Base-by-base conservation (phyloP, 495 filamentous ascomycete species). In the Paragyromitra xinjiangensis region DNA sequence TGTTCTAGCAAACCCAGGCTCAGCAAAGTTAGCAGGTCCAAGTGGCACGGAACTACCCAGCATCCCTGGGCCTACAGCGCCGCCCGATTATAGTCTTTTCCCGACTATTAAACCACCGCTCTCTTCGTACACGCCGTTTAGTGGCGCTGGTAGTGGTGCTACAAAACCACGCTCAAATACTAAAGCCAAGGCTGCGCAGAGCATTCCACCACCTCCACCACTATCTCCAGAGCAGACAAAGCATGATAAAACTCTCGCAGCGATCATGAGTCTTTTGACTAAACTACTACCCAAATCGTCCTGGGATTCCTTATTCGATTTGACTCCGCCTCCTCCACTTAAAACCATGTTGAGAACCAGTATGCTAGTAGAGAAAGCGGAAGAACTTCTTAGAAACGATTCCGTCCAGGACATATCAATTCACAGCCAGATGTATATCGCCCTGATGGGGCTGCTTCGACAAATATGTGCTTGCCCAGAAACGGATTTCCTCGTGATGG, bases 381-480 rank as follows among this genome's bases (percentile, higher is more conserved):
- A 77, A 26, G 74, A 77, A 8, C 74, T 77, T 53, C 72, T 77
- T n/a, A 73, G 74, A 56, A 77, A 77, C 39, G 74, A 77, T 77
- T 77, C 74, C 2, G 24, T 77, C 24, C 71, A 75, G n/a, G 74
- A 77, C 56, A 77, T 77, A 39, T 77, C 74, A 2, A 56, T 77
- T 58, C 74, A 75, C 12, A 77, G 74, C 12, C 70, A 77, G 71
- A 65, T 77, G 37, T 77, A 77, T 59, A 59, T 77, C 22, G 45
- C 70, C 44, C 65, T 77, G 6, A 48, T 77, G 50, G 48, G 26
- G 12, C 39, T 77, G 22, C 72, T 77, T 29, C 58, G 26, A 14
- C 74, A 59, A 19, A 64, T 77, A 55, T 77, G 69, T 40, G 71
- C 71, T 24, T 75, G 37, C 26, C 24, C 74, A 26, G 50, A 64